Evolutionary conservation across 2,329 filamentous ascomycete species (phyloP), one percentile per base, ranked within the genome.

Genomic region (Calonectria crousiana): DNA sequence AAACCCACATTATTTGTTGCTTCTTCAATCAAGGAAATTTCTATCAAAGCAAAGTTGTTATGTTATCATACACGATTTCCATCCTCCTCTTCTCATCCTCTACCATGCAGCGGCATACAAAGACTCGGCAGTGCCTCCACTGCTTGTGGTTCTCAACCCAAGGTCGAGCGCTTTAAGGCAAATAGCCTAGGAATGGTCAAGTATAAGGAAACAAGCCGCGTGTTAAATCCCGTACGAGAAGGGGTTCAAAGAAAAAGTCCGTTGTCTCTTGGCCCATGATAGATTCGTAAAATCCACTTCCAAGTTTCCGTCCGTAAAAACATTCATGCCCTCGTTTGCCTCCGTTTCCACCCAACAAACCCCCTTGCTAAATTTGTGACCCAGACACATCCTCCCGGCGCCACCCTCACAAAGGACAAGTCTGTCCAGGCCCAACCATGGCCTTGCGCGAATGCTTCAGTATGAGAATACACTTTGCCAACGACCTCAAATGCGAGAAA

Each of bases 231-330:
- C 34, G 56, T 74, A 65, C 49, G 52, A 44, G 34, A 28, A 38
- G 44, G 49, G 64, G 26, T 71, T 68, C 66, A 67, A 75, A 64
- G 67, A 76, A 80, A 77, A 72, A 74, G 75, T 78, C 77, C 78
- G 74, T 80, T 74, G 73, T 79, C 78, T 79, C 76, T 80, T 79
- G 72, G 73, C 74, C 78, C 78, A 74, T 80, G 75, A 76, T 78
- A 78, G 76, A 78, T 76, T 78, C 79, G 72, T 80, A 77, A 75
- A 73, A 77, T 79, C 75, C 77, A 75, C 76, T 78, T 77, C 52
- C 66, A 60, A 72, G 68, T 78, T 76, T 69, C 77, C 73, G 71
- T 80, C 77, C 79, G 72, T 74, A 76, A 79, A 76, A 69, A 78
- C 73, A 74, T 78, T 79, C 79, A 72, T 80, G 62, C 78, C 76